Percentiles rank a stretch among this genome's conserved stretches.
Evolutionary conservation across 352 stramenopile genomes (phyloP).

Genomic region (Aphanomyces astaci): DNA sequence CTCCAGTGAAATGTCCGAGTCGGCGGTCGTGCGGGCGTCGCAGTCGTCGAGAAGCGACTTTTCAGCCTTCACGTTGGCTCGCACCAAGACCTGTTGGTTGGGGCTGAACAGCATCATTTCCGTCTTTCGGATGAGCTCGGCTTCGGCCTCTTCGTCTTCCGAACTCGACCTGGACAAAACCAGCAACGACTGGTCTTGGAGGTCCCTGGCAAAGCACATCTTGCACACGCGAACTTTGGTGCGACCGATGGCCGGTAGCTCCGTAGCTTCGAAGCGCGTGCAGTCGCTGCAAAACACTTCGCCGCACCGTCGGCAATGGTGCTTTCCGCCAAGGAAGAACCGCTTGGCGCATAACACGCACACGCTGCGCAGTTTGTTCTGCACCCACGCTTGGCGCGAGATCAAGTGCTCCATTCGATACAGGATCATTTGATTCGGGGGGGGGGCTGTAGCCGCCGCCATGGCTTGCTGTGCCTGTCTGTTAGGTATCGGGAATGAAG

Average conservation of each 20-base stretch:
- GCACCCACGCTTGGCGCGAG: conserved; percentile 2
- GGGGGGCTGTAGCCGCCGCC: background rate
- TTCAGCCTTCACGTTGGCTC: background rate
- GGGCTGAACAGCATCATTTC: background rate
- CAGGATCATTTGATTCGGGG: background rate
- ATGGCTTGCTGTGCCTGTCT: background rate
- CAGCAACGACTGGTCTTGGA: background rate
- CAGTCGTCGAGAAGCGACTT: background rate
- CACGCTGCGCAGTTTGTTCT: background rate
- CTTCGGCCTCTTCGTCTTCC: background rate
- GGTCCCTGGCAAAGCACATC: background rate
- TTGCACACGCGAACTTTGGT: conserved; percentile 4
- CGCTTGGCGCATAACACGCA: background rate
- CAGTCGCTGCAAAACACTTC: conserved; percentile 22
- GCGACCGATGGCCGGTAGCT: background rate
- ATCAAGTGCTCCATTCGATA: conserved; percentile 19
- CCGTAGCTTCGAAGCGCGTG: background rate
- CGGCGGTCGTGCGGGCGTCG: background rate
- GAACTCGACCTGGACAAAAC: background rate
- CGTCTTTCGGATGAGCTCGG: background rate
- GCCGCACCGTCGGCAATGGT: conserved; percentile 28
- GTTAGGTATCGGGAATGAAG: no score
- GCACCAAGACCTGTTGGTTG: background rate
- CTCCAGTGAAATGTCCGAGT: background rate
- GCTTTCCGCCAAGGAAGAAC: conserved; percentile 16